Evolutionary conservation across 2,329 filamentous ascomycete genomes (phyloP), one percentile per base, ranked within the genome.

Genomic region (Hypoxylon sp.): DNA sequence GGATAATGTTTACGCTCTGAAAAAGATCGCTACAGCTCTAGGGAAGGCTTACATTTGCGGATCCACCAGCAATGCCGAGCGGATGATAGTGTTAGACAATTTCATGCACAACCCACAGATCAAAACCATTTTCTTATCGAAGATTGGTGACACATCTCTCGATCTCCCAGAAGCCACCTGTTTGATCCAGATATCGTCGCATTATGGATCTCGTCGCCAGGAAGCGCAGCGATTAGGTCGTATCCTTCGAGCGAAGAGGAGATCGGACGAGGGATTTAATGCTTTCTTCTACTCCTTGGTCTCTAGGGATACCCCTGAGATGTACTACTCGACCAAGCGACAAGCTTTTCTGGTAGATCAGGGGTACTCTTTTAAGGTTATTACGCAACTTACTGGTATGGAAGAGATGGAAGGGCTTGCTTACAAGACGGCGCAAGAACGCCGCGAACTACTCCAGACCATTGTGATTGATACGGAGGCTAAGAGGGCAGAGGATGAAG

Each of bases 201-300:
- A 99, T 77, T 99, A 98, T 75, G 96, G 96, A 68, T 98, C 95
- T 9, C 93, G 96, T 73, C 91, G 96, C 82, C 96, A 98, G 80
- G 96, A 99, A 82, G 96, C 96, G 0, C 96, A 98, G 78, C 90
- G 96, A 2, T 85, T 98, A 0, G 96, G 96, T 2, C 91, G 96
- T 56, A 98, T 99, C 74, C 87, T 99, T 2, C 89, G 96, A 80
- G 96, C 96, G 13, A 99, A 99, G 82, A 89, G 96, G 17, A 88
- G 96, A 78, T 98, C 98, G 74, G 96, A 99, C 74, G 96, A 98
- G 79, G 96, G 96, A 6, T 99, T 99, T 80, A 99, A 99, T 77
- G 96, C 96, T 0, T 99, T 98, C 80, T 99, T 99, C 83, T 99
- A 99, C 82, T 97, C 93, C 0, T 87, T 99, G 0, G 96, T 99